Evolutionary conservation across 106 monocot species (phyloP), one percentile per base, ranked within the genome.

Genomic region (Gastrodia elata): DNA sequence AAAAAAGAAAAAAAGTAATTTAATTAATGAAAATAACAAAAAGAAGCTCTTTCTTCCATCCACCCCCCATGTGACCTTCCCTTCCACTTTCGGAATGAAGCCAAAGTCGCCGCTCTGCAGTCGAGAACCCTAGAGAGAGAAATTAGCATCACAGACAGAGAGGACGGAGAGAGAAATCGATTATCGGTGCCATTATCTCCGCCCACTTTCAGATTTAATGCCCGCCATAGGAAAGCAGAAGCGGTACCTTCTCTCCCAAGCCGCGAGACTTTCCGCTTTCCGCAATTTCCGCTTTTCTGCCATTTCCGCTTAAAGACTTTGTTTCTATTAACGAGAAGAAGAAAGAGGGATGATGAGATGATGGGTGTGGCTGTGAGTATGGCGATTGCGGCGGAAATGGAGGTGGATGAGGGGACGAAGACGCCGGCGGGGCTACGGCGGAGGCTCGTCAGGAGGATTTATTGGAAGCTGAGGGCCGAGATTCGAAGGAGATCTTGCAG

Each of bases 391-490:
- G 20, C 33, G 65, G 65, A 3, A 36, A 39, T 15, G 14, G 26
- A 37, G 22, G 38, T 37, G 55, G 15, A 18, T 7, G 36, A 36
- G 8, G 65, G 15, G 16, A 36, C 15, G 36, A 36, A 5, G 65
- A 67, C 15, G 65, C 8, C 37, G 48, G 39, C 39, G 35, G 35
- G 56, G 14, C 38, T 48, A 16, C 69, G 38, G 70, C 38, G 18
- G 70, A 70, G 43, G 70, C 39, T 77, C 20, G 65, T 67, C 39
- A 55, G 77, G 70, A 70, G 70, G 28, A 16, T 77, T 9, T 77
- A 70, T 44, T 77, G 77, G 70, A 70, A 40, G 36, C 24, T 76
- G 0, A 34, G 68, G 16, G 75, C 75, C 0, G 67, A 68, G 76
- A 22, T 68, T 2, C 26, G 74, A 10, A 39, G 55, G 55, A 18